Base-by-base conservation (phyloP, 2,329 filamentous ascomycete species). In the Aspergillus uvarum region DNA sequence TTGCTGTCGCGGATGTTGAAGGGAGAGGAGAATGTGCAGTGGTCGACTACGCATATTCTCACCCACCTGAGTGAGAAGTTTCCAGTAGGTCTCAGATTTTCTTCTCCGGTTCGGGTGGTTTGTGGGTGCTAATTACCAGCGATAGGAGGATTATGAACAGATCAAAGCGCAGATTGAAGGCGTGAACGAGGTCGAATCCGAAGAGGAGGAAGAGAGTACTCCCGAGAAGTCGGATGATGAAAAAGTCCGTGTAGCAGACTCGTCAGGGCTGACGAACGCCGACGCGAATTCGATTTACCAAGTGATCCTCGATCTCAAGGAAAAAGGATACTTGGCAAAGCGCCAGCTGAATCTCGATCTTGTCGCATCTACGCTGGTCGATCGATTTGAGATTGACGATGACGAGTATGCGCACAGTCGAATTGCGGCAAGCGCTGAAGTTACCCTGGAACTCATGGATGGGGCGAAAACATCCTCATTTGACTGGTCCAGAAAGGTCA, bases 1-100 rank as follows among this genome's bases (percentile, higher is more conserved):
- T 67, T 82, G n/a, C 72, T 82, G 14, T 75, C 72, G 21, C 76
- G 78, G 47, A 82, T 82, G 80, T 65, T 80, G 19, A 76, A 77
- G 61, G 77, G 75, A 4, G 74, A 76, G 60, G 79, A 81, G 64
- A 72, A 72, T 50, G 68, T 81, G 38, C 70, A 79, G 54, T 82
- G 80, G 80, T 70, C 71, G 7, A 73, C 74, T 38, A 79, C 78
- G 8, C 74, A 74, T 61, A 66, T 81, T 5, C 79, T 79, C 64
- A 70, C 73, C 49, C 77, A 81, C 66, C 70, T 81, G 22, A 74
- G 73, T 24, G 72, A 77, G 51, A 76, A 77, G 51, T 80, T 78
- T 62, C 67, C 72, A 47, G 78, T 80, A 66, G 63, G 71, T 62
- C 24, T 11, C 29, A n/a, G n/a, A 16, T 29, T 53, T 29, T 31